Evolutionary conservation across 1,284 basidiomycete genomes (phyloP), one percentile per base, ranked within the genome.

Genomic region (Vanrija sp.): DNA sequence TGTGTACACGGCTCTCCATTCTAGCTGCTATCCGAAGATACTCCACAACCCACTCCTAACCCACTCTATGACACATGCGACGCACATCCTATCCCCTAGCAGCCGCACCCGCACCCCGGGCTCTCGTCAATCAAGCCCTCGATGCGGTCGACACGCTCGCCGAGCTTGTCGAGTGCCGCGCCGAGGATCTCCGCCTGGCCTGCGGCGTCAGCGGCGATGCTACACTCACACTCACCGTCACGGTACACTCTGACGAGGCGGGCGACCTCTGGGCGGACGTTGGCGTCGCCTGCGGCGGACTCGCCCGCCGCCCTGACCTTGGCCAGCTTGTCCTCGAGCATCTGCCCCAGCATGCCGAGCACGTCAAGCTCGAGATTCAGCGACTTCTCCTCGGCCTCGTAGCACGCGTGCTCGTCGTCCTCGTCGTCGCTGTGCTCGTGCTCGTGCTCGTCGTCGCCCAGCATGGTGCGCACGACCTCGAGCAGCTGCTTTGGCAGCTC

Each of bases 401-500:
- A 63, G 19, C 57, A 44, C 1, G 56, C 68, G 57, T 70, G 72
- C 68, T 77, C 72, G 10, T 78, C 74, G 16, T 75, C 78, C 21
- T 76, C 61, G 46, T 75, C 73, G 0, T 57, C 55, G 52, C 86
- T 84, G 40, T 88, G 73, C 52, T 84, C 84, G 40, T 88, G 73
- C 52, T 84, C 83, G 54, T 81, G 83, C 9, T 65, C 65, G 23
- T 65, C 59, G 12, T 60, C 55, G 8, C 56, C 58, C 18, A 25
- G 39, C 49, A 45, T 49, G 25, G 76, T 65, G 9, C 74, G 62
- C 16, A 77, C 62, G 16, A 87, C 82, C 16, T 79, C 75, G 83
- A 88, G 86, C 7, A 90, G 69, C 0, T 79, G 82, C 10, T 85
- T 82, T 2, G 78, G 81, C 2, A 84, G 82, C 16, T 65, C 69